Conservation (phyloP, 768 basidiomycete genomes). For the Trametes gibbosa region DNA sequence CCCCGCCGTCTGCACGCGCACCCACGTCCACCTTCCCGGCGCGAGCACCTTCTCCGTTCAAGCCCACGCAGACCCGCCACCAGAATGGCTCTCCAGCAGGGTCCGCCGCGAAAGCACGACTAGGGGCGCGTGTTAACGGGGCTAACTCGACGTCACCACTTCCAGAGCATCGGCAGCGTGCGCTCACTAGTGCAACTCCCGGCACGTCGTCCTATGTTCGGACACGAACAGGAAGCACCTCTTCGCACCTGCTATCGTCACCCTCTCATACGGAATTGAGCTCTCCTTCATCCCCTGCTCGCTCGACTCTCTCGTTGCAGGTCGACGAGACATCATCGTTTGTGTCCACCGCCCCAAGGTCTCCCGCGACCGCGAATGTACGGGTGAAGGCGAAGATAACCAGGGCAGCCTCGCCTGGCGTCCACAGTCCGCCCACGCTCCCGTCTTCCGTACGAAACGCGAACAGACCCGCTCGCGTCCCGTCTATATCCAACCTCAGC, state of each 20-base stretch:
- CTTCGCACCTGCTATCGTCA: constrained; percentile 24
- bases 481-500: constrained; percentile 31
- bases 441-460: constrained; percentile 21
- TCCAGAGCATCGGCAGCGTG: constrained; percentile 30
- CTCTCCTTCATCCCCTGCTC: constrained; percentile 13
- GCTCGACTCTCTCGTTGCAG: constrained; percentile 20
- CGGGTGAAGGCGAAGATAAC: constrained; percentile 65
- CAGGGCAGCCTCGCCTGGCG: constrained; percentile 38
- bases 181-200: constrained; percentile 26
- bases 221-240: constrained; percentile 26
- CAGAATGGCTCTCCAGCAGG: constrained; percentile 34
- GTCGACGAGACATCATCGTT: constrained; percentile 20
- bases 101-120: constrained; percentile 23
- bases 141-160: constrained; percentile 18
- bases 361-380: constrained; percentile 13
- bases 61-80: constrained; percentile 28
- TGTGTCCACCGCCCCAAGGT: constrained; percentile 8
- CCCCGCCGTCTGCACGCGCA: constrained; percentile 7
- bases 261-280: constrained; percentile 16
- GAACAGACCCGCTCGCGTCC: constrained; percentile 30
- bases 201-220: constrained; percentile 17
- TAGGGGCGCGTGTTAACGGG: constrained; percentile 21
- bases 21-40: constrained; percentile 22
- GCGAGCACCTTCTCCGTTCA: constrained; percentile 41
- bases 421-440: constrained; percentile 24